Percentiles rank a stretch among this genome's conserved stretches.
phyloP scores from a whole-genome alignment of 192 early-diverging fungal species.

The Coemansia sp. region DNA sequence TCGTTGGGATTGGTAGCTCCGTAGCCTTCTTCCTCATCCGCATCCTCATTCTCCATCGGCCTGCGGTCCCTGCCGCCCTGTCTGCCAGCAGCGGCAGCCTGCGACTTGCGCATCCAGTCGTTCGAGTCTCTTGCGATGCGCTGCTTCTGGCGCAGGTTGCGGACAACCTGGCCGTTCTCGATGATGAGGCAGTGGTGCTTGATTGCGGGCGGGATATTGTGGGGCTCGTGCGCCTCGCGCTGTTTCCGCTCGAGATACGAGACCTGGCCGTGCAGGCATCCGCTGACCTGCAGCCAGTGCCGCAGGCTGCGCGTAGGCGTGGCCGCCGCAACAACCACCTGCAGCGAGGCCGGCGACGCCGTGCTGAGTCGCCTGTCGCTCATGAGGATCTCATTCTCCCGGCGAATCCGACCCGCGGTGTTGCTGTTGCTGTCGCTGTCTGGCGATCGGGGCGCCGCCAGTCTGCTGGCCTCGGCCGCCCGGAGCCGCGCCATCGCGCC shows the following conservation, averaged over 20 bases:
- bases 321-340: conserved; percentile 31
- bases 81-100: too few relatives aligned
- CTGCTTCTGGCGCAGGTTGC: conserved; percentile 27
- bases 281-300: conserved; percentile 26
- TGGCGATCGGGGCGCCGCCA: too few relatives aligned
- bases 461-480: background rate
- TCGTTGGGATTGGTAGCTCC: background rate
- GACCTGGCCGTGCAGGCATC: conserved; percentile 21
- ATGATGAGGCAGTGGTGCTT: conserved; percentile 46
- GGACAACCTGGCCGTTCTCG: conserved; percentile 27
- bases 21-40: background rate
- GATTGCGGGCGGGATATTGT: background rate
- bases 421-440: background rate
- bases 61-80: too few relatives aligned
- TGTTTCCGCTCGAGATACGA: background rate
- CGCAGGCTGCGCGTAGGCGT: conserved; percentile 25
- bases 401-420: background rate
- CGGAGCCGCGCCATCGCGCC: background rate
- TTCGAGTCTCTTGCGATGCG: background rate
- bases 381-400: background rate
- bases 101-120: too few relatives aligned
- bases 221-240: background rate
- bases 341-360: conserved; percentile 20
- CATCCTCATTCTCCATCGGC: background rate
- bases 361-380: background rate